These are phyloP conservation scores for Ophiostoma populinum DNA, from an alignment of 2,329 filamentous ascomycete species.

Conservation along the genomic window DNA sequence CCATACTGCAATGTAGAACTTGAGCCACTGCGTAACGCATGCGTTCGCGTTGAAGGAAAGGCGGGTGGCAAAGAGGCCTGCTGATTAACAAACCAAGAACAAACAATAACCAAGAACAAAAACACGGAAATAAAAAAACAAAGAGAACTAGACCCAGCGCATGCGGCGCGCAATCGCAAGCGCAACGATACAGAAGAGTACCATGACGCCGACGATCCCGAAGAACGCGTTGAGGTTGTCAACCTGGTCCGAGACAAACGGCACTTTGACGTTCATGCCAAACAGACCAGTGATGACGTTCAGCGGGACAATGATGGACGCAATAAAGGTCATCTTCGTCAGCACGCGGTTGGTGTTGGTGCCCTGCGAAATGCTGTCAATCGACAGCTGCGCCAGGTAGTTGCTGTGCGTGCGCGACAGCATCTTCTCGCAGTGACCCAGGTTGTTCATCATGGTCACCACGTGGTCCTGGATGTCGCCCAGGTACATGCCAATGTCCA, in stretches of 20 bases:
- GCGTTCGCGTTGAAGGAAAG: too few species aligned
- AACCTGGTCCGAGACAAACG: conserved; percentile 31
- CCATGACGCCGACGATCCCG: conserved; percentile 33
- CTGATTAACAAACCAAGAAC: neutral
- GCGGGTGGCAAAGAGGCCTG: too few species aligned
- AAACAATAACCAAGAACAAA: neutral
- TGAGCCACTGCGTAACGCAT: too few species aligned
- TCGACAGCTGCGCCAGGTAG: conserved; percentile 84
- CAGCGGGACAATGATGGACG: conserved; percentile 87
- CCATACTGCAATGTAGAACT: too few species aligned
- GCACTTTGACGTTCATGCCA: conserved; percentile 73
- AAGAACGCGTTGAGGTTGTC: conserved; percentile 39
- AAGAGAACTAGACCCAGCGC: conserved; percentile 25
- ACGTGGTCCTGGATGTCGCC: conserved; percentile 98
- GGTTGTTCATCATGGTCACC: conserved; percentile 95
- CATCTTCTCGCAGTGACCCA: conserved; percentile 96
- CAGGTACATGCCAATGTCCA: conserved; percentile 91
- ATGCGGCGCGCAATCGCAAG: conserved; percentile 27
- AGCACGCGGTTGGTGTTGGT: conserved; percentile 78
- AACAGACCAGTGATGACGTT: conserved; percentile 81
- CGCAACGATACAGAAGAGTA: conserved; percentile 31
- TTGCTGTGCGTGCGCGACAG: conserved; percentile 86
- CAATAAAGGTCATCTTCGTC: conserved; percentile 87
- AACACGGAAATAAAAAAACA: neutral
- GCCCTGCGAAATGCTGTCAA: conserved; percentile 77